Evolutionary conservation across 768 basidiomycete species (phyloP), one percentile per base, ranked within the genome.

Genomic region (Crepidotus variabilis): DNA sequence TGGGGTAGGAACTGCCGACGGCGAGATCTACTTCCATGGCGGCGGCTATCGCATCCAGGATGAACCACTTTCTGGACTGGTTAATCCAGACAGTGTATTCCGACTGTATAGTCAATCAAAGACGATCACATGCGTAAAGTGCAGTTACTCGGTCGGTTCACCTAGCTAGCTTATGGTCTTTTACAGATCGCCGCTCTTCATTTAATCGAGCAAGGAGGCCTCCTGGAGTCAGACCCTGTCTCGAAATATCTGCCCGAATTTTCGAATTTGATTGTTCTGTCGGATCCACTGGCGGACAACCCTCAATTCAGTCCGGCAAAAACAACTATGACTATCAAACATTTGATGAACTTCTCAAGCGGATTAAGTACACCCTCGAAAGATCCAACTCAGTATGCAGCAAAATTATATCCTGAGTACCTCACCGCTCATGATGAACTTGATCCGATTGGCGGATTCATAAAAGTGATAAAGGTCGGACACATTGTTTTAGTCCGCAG

Each of bases 41-140:
- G 66, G 60, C 32, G 72, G 72, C 3, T 50, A 56, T 47, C 65
- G 59, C 23, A 49, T 58, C n/a, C 57, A 67, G 54, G 54, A 65
- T 20, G 64, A 72, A 13, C 66, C 69, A 5, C 49, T 60, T 2
- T 63, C 64, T 22, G 69, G 68, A 24, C 33, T 55, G 9, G 60
- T 69, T 16, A 56, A 64, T 35, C 61, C 64, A 13, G 61, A 70
- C 6, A 69, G 60, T 39, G 33, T 72, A 2, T 69, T 68, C 50
- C 71, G 70, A 69, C 61, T 70, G n/a, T 73, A 71, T 55, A 73
- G 71, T 55, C 61, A 68, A 57, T 70, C 70, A 1, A 73, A 73
- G 51, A 47, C 71, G 6, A 57, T 72, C 2, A 57, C 63, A 13
- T 61, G 67, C 14, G 71, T 72, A 50, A 39, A 64, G 54, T 1